Percentiles rank a stretch among this genome's conserved stretches.
These are phyloP conservation scores for Aureobasidium sp. DNA, from an alignment of 2,329 filamentous ascomycete species.

Conservation along the genomic window DNA sequence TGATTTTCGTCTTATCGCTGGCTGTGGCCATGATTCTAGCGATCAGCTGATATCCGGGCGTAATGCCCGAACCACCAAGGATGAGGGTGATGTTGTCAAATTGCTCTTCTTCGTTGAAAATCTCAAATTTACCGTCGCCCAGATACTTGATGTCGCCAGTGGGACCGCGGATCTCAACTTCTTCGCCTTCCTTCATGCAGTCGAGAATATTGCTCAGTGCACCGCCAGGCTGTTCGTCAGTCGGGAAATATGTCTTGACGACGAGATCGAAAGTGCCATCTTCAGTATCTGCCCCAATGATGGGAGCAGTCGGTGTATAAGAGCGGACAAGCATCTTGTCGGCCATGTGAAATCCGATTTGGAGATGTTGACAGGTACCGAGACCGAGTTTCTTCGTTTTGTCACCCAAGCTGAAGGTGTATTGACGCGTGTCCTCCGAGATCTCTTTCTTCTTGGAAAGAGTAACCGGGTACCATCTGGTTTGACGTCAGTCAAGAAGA, in stretches of 20 bases:
- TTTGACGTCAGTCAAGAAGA: constrained; percentile 38
- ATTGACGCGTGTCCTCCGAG: constrained; percentile 50
- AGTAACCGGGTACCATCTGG: constrained; percentile 52
- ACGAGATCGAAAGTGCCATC: constrained; percentile 53
- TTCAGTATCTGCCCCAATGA: constrained; percentile 34
- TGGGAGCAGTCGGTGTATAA: constrained; percentile 57
- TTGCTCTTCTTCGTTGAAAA: constrained; percentile 44
- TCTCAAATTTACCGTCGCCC: constrained; percentile 51
- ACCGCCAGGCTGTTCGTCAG: constrained; percentile 54
- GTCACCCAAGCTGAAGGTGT: constrained; percentile 53
- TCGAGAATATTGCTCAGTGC: constrained; percentile 61
- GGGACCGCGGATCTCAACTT: constrained; percentile 59
- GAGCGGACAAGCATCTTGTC: constrained; percentile 57
- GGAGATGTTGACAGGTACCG: constrained; percentile 58
- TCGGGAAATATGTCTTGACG: constrained; percentile 60
- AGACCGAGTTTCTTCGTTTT: constrained; percentile 49
- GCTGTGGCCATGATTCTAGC: constrained; percentile 43
- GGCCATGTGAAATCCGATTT: constrained; percentile 58
- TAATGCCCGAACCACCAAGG: constrained; percentile 58
- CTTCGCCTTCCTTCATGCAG: constrained; percentile 52
- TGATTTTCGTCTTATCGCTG: constrained; percentile 43
- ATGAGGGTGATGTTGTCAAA: constrained; percentile 56
- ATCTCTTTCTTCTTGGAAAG: constrained; percentile 43
- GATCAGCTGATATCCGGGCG: constrained; percentile 58
- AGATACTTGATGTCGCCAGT: constrained; percentile 57